Conservation (phyloP, 495 filamentous ascomycete genomes). For the Aspergillus nidulans region DNA sequence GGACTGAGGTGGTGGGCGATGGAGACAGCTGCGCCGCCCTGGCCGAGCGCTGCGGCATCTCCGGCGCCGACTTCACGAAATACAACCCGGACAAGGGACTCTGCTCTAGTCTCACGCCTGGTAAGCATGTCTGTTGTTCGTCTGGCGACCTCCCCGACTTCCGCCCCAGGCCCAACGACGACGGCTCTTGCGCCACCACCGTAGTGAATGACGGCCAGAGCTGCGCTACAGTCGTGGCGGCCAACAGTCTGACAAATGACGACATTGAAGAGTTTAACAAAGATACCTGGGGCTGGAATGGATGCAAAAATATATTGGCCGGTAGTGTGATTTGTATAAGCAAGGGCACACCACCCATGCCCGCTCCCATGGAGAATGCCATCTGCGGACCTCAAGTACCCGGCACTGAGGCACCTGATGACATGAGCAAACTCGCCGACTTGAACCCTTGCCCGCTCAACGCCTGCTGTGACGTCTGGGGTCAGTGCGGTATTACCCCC, state of each 20-base stretch:
- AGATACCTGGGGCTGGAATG: slow-evolving; percentile 45
- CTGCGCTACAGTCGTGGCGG: slow-evolving; percentile 21
- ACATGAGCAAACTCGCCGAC: slow-evolving; percentile 21
- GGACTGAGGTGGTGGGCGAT: slow-evolving; percentile 17
- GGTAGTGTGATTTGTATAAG: slow-evolving; percentile 43
- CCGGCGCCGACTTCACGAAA: slow-evolving; percentile 32
- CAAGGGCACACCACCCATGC: slow-evolving; percentile 41
- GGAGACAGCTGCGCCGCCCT: slow-evolving; percentile 37
- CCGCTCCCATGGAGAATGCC: slow-evolving; percentile 28
- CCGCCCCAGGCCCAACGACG: slow-evolving; percentile 32
- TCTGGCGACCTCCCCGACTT: slow-evolving; percentile 37
- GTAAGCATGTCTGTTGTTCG: slow-evolving; percentile 46
- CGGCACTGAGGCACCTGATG: slow-evolving; percentile 22
- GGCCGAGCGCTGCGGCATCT: slow-evolving; percentile 40
- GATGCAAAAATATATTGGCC: slow-evolving; percentile 31
- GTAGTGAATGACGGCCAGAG: slow-evolving; percentile 26
- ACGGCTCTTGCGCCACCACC: slow-evolving; percentile 40
- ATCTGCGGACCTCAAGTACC: slow-evolving; percentile 43
- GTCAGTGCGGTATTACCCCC: slow-evolving; percentile 24
- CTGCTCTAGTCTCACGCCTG: slow-evolving; percentile 30
- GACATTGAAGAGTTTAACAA: slow-evolving; percentile 34
- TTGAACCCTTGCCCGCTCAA: slow-evolving; percentile 27
- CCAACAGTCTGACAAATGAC: slow-evolving; percentile 25
- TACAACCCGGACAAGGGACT: slow-evolving; percentile 32
- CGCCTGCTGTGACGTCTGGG: slow-evolving; percentile 35